Conservation (phyloP, 495 filamentous ascomycete genomes). For the Monascus purpureus region DNA sequence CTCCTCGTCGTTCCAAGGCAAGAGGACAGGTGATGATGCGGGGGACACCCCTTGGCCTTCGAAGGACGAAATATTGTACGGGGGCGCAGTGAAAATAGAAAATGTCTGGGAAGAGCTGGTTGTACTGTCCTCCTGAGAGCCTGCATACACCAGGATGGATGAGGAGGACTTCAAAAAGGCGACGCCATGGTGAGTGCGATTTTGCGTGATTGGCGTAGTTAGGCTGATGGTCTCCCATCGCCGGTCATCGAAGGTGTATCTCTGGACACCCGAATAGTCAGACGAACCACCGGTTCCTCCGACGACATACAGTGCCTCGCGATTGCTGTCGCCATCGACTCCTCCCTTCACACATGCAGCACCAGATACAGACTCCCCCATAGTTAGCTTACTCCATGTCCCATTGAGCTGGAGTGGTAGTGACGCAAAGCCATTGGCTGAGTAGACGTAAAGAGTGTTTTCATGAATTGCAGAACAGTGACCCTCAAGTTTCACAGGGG, state of each 20-base stretch:
- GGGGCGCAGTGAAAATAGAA: constrained; percentile 45
- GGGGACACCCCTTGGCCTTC: constrained; percentile 42
- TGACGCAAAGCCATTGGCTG: constrained; percentile 59
- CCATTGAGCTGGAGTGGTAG: constrained; percentile 53
- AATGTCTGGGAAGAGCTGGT: constrained; percentile 60
- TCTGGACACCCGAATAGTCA: constrained; percentile 65
- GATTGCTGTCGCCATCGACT: constrained; percentile 37
- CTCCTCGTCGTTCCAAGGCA: constrained; percentile 60
- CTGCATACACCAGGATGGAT: constrained; percentile 71
- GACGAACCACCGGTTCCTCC: constrained; percentile 50
- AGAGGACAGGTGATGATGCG: constrained; percentile 50
- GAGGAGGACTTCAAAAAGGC: constrained; percentile 57
- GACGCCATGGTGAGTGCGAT: constrained; percentile 61
- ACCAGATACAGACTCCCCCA: constrained; percentile 54
- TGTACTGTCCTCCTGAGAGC: constrained; percentile 42
- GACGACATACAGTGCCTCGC: constrained; percentile 66
- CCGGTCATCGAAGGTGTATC: constrained; percentile 60
- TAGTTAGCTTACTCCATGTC: constrained; percentile 51
- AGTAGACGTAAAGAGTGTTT: constrained; percentile 78
- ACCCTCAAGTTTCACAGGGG: constrained; percentile 49
- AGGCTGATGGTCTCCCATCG: constrained; percentile 61
- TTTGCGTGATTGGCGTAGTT: constrained; percentile 39
- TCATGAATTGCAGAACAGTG: constrained; percentile 74
- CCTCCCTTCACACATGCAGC: constrained; percentile 59
- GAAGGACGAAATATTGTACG: constrained; percentile 42